A percentile compares a stretch with the other conserved stretches of the same genome.
Evolutionary conservation across 1,284 basidiomycete genomes (phyloP).

Genomic region (Sanguinoderma infundibulare): DNA sequence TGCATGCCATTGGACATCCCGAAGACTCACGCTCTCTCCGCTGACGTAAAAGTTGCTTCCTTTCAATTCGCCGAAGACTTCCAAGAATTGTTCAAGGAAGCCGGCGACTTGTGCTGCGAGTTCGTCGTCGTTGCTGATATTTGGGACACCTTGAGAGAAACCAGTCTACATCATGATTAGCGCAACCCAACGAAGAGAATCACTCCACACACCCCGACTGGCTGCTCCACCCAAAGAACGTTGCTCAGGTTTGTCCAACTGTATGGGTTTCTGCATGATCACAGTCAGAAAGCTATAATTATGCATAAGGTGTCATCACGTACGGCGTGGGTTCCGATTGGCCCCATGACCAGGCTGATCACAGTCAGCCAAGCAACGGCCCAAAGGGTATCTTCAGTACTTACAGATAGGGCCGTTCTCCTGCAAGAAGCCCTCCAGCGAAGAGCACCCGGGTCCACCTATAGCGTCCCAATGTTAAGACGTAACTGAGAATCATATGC

Average conservation of each 20-base stretch:
- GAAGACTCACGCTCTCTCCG: slow-evolving; percentile 37
- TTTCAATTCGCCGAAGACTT: slow-evolving; percentile 43
- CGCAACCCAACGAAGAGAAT: background rate
- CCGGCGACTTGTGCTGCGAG: slow-evolving; percentile 42
- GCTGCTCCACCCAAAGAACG: slow-evolving; percentile 55
- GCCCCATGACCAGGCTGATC: slow-evolving; percentile 59
- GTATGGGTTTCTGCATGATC: slow-evolving; percentile 33
- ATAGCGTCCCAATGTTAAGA: background rate
- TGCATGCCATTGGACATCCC: background rate
- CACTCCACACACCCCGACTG: slow-evolving; percentile 46
- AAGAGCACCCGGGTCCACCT: slow-evolving; percentile 30
- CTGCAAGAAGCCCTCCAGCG: slow-evolving; percentile 51
- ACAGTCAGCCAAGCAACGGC: background rate
- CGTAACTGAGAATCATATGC: background rate
- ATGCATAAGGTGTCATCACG: slow-evolving; percentile 6
- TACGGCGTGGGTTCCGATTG: slow-evolving; percentile 53
- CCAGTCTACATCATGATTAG: slow-evolving; percentile 33
- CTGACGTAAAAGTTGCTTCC: slow-evolving; percentile 42
- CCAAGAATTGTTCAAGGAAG: slow-evolving; percentile 44
- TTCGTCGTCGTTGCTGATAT: slow-evolving; percentile 43
- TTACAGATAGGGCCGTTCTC: slow-evolving; percentile 51
- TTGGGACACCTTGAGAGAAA: slow-evolving; percentile 40
- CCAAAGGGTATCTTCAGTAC: slow-evolving; percentile 6
- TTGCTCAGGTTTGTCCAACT: slow-evolving; percentile 50
- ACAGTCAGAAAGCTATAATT: background rate